These are phyloP conservation scores for Fusarium nematophilum DNA, from an alignment of 2,329 filamentous ascomycete species.

Conservation along the genomic window DNA sequence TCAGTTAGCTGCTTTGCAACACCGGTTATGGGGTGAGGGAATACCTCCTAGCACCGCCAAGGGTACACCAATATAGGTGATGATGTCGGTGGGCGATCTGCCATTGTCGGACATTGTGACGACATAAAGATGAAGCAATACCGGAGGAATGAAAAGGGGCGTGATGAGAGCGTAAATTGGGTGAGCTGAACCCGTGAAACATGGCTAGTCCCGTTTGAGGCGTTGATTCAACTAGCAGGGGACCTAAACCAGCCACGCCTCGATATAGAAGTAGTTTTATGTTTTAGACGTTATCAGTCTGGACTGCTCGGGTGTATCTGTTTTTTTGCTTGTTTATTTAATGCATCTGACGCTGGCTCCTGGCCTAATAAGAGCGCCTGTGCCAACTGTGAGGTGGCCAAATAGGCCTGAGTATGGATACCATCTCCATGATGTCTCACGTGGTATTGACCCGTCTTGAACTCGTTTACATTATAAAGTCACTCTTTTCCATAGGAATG, in stretches of 20 bases:
- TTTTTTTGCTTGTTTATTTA: no score
- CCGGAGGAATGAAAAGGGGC: conserved; percentile 7
- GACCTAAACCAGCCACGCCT: conserved; percentile 11
- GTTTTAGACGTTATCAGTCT: no score
- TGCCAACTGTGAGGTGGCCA: no score
- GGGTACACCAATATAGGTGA: conserved; percentile 68
- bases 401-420: no score
- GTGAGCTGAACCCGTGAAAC: conserved; percentile 8
- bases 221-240: background rate
- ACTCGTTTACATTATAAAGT: no score
- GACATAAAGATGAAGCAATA: background rate
- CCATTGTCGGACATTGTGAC: conserved; percentile 47
- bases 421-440: no score
- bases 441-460: no score
- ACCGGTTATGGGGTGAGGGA: background rate
- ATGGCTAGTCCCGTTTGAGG: conserved; percentile 22
- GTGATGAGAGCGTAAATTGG: conserved; percentile 1
- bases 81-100: conserved; percentile 58
- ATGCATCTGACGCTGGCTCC: no score
- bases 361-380: no score
- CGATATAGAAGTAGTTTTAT: background rate
- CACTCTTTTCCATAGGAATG: no score
- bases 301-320: no score
- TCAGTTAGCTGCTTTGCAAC: no score
- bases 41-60: conserved; percentile 65